phyloP scores from a whole-genome alignment of 2,329 filamentous ascomycete species.

The Teratosphaeria pseudoeucalypti region DNA sequence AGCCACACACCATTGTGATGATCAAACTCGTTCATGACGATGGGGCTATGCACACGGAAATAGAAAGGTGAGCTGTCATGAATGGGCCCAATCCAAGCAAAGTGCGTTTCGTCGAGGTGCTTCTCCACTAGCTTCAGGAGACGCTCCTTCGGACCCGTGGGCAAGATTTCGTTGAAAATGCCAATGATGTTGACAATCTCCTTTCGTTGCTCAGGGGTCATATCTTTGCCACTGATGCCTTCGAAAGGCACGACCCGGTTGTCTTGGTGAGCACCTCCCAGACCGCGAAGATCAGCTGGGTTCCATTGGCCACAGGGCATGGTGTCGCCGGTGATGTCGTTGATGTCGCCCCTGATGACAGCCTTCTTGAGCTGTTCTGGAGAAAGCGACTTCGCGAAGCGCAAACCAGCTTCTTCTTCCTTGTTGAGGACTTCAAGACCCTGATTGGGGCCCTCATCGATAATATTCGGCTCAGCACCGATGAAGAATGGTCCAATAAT shows the following conservation, averaged over 20 bases:
- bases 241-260: slow-evolving; percentile 64
- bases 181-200: slow-evolving; percentile 47
- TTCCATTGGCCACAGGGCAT: slow-evolving; percentile 59
- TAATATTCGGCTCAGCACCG: slow-evolving; percentile 66
- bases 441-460: slow-evolving; percentile 51
- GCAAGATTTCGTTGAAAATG: slow-evolving; percentile 59
- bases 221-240: slow-evolving; percentile 46
- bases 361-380: slow-evolving; percentile 38
- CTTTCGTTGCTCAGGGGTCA: slow-evolving; percentile 40
- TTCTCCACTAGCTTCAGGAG: slow-evolving; percentile 45
- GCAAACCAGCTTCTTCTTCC: slow-evolving; percentile 53
- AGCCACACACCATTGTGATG: slow-evolving; percentile 71
- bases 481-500: slow-evolving; percentile 65
- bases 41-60: slow-evolving; percentile 64
- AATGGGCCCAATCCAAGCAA: slow-evolving; percentile 64
- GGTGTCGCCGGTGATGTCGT: slow-evolving; percentile 46
- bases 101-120: slow-evolving; percentile 59
- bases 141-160: slow-evolving; percentile 41
- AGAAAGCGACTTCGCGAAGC: slow-evolving; percentile 55
- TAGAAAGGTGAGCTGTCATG: slow-evolving; percentile 61
- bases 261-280: slow-evolving; percentile 67
- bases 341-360: slow-evolving; percentile 45
- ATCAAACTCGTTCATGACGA: slow-evolving; percentile 65
- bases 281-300: slow-evolving; percentile 65
- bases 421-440: slow-evolving; percentile 55